Base-by-base conservation (phyloP, 164 flowering plant species). In the Vitis labrusca region DNA sequence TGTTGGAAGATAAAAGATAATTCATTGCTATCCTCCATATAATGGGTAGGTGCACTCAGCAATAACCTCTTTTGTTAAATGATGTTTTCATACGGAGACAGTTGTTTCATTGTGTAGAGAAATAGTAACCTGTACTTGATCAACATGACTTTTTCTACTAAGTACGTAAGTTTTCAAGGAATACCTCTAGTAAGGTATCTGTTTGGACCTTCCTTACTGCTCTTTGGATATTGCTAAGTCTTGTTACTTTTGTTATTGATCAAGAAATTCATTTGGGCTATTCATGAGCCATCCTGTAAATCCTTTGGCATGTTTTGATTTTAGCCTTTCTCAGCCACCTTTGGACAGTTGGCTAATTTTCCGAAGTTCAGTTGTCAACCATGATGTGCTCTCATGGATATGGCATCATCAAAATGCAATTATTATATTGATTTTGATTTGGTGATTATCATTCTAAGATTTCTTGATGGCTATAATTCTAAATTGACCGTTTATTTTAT, bases 401-500 rank as follows among this genome's bases (percentile, higher is more conserved):
- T 51, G 48, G 47, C 16, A 12, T 62, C 51, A 11, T n/a, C 9
- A 51, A 23, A 16, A 13, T 37, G 17, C 51, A 62, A 44, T 37
- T 14, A n/a, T 62, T 3, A 5, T 47, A 37, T 62, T 64, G 8
- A 17, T 4, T 64, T 11, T 64, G 15, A 64, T 23, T 44, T 30
- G 56, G 37, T 66, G 23, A 12, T 30, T 30, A 32, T 51, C 47
- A 30, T 66, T 53, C 9, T 53, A 8, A 19, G 50, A 54, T 65
- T 13, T 53, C 50, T 53, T 5, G 49, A 32, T 52, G 50, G 16
- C n/a, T 27, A 30, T 44, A 17, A 23, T 15, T n/a, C 1, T 67
- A 16, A 10, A 52, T 37, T 70, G 12, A 67, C 68, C 23, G 51
- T 71, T 66, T 13, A 47, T 37, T 63, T 68, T 59, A 29, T 48